Evolutionary conservation across 495 filamentous ascomycete species (phyloP), one percentile per base, ranked within the genome.

Genomic region (Hypoxylon intermedium): DNA sequence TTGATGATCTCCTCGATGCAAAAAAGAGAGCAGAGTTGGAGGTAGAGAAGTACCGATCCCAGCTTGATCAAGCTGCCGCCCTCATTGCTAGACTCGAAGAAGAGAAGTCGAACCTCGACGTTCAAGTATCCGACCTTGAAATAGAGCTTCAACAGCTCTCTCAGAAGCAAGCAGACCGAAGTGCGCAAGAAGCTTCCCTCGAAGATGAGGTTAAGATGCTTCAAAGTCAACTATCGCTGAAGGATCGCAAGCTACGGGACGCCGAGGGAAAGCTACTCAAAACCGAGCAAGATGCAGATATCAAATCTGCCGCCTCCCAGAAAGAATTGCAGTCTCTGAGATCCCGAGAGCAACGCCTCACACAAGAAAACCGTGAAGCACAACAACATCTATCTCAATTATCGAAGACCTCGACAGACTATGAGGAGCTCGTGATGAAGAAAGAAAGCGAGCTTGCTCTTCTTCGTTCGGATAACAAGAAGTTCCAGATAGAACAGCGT

Each of bases 361-460:
- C 85, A 3, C 87, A 85, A 5, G 93, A 98, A 60, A 95, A 98
- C 65, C 84, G 85, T 11, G 84, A 88, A n/a, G 83, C 96, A 23
- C 84, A 93, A 11, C 85, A 93, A 57, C 92, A 97, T 61, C 83
- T 98, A 33, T 82, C 88, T 0, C 89, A 97, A 63, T 80, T 98
- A 7, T 93, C 94, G 2, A 84, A 89, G 19, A 98, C 95, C 0
- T 98, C 94, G 0, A 96, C 93, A 0, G 86, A 89, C 62, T 98
- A 96, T 58, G 94, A 98, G 70, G 94, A 97, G 67, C 83, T 97
- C 46, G 86, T 98, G 13, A 79, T 91, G 18, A 87, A 89, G 45
- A 98, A 98, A 70, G 95, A 98, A 66, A 96, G 93, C 72, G 94
- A 98, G 67, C 79, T 98, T 33, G 82, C 88, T 1, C 79, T 98